A percentile compares a stretch with the other conserved stretches of the same genome.
Conservation (phyloP, 148 eudicot species). For the Persicaria tinctoria region DNA sequence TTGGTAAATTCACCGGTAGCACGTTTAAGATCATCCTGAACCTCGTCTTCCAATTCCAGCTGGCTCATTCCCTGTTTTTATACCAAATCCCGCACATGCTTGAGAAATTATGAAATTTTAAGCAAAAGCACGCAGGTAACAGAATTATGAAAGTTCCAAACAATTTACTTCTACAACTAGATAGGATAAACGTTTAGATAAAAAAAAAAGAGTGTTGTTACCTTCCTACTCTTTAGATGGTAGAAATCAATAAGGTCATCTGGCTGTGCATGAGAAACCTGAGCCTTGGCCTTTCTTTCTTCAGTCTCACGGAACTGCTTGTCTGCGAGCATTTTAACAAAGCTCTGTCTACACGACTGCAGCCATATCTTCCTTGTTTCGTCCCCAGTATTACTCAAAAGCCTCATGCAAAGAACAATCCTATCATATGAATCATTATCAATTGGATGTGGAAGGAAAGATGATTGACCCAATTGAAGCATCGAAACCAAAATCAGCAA, state of each 20-base stretch:
- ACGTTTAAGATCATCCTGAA: conserved; percentile 92
- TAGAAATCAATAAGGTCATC: conserved; percentile 97
- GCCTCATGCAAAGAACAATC: conserved; percentile 73
- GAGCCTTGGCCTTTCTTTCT: conserved; percentile 86
- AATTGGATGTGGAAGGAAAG: conserved; percentile 83
- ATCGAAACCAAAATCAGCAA: conserved; percentile 70
- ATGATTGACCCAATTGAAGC: conserved; percentile 87
- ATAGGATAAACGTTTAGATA: neutral
- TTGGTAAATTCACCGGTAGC: conserved; percentile 89
- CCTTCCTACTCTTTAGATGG: conserved; percentile 96
- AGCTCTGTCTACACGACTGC: conserved; percentile 81
- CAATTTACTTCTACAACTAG: neutral
- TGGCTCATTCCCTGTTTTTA: conserved; percentile 85
- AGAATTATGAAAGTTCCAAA: neutral
- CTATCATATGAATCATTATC: conserved; percentile 87
- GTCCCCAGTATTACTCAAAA: conserved; percentile 66
- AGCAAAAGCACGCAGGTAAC: neutral
- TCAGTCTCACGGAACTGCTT: conserved; percentile 88
- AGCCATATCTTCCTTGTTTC: conserved; percentile 77
- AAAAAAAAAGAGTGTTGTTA: conserved; percentile 20
- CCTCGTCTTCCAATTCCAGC: conserved; percentile 94
- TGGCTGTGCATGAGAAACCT: conserved; percentile 77
- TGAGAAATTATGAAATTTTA: neutral
- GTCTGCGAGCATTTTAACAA: conserved; percentile 87
- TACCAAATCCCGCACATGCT: neutral